phyloP scores from a whole-genome alignment of 2,329 filamentous ascomycete genomes.

The Juglanconis sp. region DNA sequence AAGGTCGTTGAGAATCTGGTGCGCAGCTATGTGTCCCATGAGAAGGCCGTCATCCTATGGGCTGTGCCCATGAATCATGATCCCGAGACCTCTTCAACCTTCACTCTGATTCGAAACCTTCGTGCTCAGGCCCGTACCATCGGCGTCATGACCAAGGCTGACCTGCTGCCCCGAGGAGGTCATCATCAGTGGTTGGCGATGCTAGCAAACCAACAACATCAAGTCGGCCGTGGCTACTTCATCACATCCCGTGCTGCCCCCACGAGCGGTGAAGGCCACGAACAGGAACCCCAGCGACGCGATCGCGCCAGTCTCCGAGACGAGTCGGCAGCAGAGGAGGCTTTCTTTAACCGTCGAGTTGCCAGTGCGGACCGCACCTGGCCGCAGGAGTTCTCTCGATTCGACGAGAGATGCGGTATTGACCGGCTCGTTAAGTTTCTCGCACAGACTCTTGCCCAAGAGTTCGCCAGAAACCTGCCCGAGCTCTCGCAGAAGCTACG shows the following conservation, averaged over 20 bases:
- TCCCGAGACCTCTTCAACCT: slow-evolving; percentile 69
- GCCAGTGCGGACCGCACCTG: slow-evolving; percentile 34
- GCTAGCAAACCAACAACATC: slow-evolving; percentile 58
- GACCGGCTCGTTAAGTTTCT: slow-evolving; percentile 51
- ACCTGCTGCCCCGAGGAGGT: slow-evolving; percentile 57
- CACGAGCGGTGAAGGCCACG: slow-evolving; percentile 18
- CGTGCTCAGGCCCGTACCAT: slow-evolving; percentile 59
- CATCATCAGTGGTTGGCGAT: slow-evolving; percentile 51
- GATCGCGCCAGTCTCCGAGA: slow-evolving; percentile 32
- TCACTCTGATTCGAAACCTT: slow-evolving; percentile 58
- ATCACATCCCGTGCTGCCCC: slow-evolving; percentile 65
- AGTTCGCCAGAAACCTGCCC: slow-evolving; percentile 45
- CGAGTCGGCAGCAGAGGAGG: slow-evolving; percentile 49
- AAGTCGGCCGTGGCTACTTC: slow-evolving; percentile 72
- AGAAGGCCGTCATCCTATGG: slow-evolving; percentile 72
- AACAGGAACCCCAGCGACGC: slow-evolving; percentile 39
- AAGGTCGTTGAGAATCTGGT: slow-evolving; percentile 70
- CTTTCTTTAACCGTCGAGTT: slow-evolving; percentile 41
- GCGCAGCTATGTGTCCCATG: slow-evolving; percentile 63
- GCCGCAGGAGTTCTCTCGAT: slow-evolving; percentile 46
- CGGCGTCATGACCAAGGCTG: slow-evolving; percentile 83
- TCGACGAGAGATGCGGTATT: slow-evolving; percentile 49
- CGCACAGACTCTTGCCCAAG: slow-evolving; percentile 50
- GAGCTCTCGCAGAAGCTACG: slow-evolving; percentile 51
- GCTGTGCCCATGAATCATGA: slow-evolving; percentile 77